phyloP scores from a whole-genome alignment of 345 rosid species.

The Sisymbrium irio region DNA sequence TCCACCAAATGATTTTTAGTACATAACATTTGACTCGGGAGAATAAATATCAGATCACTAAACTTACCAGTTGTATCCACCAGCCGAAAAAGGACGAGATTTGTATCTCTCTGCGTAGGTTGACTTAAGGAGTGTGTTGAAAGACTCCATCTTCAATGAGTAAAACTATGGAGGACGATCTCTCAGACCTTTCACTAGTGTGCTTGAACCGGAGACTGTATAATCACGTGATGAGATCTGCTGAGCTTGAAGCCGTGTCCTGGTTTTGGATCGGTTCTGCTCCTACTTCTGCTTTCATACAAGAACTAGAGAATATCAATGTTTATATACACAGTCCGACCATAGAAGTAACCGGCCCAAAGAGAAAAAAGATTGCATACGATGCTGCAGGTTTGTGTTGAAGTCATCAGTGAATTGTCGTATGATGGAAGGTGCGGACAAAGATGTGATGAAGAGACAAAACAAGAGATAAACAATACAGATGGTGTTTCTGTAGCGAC shows the following conservation, averaged over 20 bases:
- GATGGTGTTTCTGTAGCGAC: too few relatives aligned
- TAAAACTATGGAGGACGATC: not conserved
- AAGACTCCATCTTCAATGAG: not conserved
- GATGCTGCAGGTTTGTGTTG: conserved; percentile 10
- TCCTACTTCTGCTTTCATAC: not conserved
- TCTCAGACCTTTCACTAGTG: not conserved
- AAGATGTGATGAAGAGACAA: conserved; percentile 19
- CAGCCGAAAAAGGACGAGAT: not conserved
- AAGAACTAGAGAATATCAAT: too few relatives aligned
- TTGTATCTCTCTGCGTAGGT: not conserved
- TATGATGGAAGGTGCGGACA: not conserved
- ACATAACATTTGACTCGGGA: not conserved
- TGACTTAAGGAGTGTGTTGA: not conserved
- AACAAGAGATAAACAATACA: conserved; percentile 5
- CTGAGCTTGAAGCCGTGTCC: too few relatives aligned
- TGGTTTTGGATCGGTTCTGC: not conserved
- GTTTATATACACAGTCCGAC: too few relatives aligned
- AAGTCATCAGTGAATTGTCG: conserved; percentile 15
- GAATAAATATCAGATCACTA: not conserved
- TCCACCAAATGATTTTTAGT: not conserved
- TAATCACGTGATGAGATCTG: not conserved
- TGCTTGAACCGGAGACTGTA: not conserved
- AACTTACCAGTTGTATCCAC: not conserved
- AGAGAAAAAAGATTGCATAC: not conserved
- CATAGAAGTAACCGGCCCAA: too few relatives aligned